Percentiles rank a stretch among this genome's conserved stretches.
Evolutionary conservation across 2,329 filamentous ascomycete species (phyloP).

Genomic region (Ascomycota sp.): DNA sequence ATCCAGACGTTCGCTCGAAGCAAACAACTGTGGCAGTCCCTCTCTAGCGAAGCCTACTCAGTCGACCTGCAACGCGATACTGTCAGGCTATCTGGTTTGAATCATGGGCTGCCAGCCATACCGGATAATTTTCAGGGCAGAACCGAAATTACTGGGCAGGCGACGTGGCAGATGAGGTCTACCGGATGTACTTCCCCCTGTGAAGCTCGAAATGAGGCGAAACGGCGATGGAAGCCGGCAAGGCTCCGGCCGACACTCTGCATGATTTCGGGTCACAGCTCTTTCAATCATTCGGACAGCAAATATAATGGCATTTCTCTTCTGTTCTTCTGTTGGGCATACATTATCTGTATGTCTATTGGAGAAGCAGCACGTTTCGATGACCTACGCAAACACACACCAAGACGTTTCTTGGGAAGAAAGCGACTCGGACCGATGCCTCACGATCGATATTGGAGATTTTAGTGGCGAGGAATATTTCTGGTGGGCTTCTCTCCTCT

Average conservation of each 20-base stretch:
- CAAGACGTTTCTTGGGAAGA: not conserved
- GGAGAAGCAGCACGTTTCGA: conserved; percentile 1
- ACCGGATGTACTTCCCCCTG: not conserved
- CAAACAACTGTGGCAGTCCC: not conserved
- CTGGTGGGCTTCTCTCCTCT: conserved; percentile 1
- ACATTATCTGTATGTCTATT: conserved; percentile 2
- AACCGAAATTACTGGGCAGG: not conserved
- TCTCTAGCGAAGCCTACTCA: not conserved
- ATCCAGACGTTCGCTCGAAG: not conserved
- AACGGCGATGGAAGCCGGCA: not conserved
- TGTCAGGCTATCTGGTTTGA: not conserved
- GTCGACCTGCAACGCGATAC: not conserved
- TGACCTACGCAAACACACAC: not conserved
- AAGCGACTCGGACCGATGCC: not conserved
- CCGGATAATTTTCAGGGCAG: not conserved
- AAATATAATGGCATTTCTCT: conserved; percentile 1
- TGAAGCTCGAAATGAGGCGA: not conserved
- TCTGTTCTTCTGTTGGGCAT: conserved; percentile 2
- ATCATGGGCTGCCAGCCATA: not conserved
- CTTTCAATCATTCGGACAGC: conserved; percentile 1
- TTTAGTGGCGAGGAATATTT: conserved; percentile 1
- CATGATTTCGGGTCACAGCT: not conserved
- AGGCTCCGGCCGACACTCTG: not conserved
- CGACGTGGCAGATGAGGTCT: not conserved
- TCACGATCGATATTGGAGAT: not conserved